Conservation (phyloP, 805 yeast genomes). For the Torulaspora gathmanii region DNA sequence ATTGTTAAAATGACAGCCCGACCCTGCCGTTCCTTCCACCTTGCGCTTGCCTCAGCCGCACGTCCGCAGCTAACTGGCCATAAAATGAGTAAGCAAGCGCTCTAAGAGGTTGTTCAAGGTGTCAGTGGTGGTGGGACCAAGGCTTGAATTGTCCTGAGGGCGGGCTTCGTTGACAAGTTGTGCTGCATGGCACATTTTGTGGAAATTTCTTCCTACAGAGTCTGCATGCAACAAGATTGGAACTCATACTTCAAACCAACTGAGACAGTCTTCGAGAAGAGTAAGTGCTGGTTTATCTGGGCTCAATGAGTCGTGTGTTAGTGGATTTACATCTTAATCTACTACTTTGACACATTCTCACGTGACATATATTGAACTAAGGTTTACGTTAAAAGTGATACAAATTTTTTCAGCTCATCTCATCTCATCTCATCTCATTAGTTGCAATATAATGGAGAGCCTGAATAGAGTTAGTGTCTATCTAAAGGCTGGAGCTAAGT, state of each 20-base stretch:
- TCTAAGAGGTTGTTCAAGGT: too few relatives aligned
- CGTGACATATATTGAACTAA: neutral
- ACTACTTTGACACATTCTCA: neutral
- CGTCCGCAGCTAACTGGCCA: neutral
- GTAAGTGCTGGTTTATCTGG: neutral
- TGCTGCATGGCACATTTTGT: too few relatives aligned
- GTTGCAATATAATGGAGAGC: neutral
- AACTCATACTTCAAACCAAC: too few relatives aligned
- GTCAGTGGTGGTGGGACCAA: neutral
- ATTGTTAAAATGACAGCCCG: neutral
- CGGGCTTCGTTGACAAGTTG: neutral
- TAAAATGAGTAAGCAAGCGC: neutral
- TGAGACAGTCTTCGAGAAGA: too few relatives aligned
- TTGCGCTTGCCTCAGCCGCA: neutral
- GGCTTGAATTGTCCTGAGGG: neutral
- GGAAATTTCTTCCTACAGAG: too few relatives aligned
- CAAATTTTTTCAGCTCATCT: constrained; percentile 22
- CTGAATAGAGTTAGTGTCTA: too few relatives aligned
- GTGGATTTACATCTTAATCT: too few relatives aligned
- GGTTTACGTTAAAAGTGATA: neutral
- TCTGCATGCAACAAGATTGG: too few relatives aligned
- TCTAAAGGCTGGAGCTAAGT: neutral
- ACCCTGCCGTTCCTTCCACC: neutral
- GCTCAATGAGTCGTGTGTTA: neutral
- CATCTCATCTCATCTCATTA: constrained; percentile 26